Percentiles rank a stretch among this genome's conserved stretches.
These are phyloP conservation scores for Hypoxylon sp. DNA, from an alignment of 2,329 filamentous ascomycete species.

Conservation along the genomic window DNA sequence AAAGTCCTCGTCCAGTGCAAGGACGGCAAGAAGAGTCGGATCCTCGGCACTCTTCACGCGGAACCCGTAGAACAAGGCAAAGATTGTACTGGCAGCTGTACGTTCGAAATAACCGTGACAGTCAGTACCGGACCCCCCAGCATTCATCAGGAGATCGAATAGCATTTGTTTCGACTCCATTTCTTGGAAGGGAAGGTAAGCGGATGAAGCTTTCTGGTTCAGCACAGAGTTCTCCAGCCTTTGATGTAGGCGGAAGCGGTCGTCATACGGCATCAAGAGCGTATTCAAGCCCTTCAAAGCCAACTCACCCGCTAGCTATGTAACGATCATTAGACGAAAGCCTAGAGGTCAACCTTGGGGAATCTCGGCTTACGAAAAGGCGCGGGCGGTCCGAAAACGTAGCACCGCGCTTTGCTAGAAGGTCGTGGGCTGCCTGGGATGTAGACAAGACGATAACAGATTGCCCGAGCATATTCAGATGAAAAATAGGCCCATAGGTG, in stretches of 20 bases:
- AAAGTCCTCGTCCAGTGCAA: constrained; percentile 50
- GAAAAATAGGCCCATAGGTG: constrained; percentile 40
- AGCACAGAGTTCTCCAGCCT: constrained; percentile 57
- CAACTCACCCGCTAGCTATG: constrained; percentile 49
- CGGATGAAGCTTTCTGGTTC: constrained; percentile 49
- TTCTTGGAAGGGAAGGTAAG: constrained; percentile 61
- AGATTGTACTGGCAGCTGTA: constrained; percentile 55
- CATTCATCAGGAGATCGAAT: constrained; percentile 57
- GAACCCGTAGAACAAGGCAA: constrained; percentile 57
- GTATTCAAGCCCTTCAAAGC: constrained; percentile 55
- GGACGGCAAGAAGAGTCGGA: constrained; percentile 46
- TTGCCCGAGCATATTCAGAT: constrained; percentile 44
- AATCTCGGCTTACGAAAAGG: constrained; percentile 47
- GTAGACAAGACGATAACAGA: constrained; percentile 41
- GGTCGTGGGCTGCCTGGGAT: constrained; percentile 34
- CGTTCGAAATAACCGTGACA: constrained; percentile 56
- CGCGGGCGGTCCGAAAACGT: constrained; percentile 43
- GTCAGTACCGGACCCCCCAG: constrained; percentile 46
- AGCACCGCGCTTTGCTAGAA: constrained; percentile 40
- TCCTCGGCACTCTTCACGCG: constrained; percentile 52
- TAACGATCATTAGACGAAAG: background rate
- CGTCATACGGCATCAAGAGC: constrained; percentile 53
- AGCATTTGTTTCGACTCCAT: constrained; percentile 63
- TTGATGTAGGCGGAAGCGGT: constrained; percentile 58
- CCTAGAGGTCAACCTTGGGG: background rate